Evolutionary conservation across 495 filamentous ascomycete species (phyloP).

Genomic region (Xylaria grammica): DNA sequence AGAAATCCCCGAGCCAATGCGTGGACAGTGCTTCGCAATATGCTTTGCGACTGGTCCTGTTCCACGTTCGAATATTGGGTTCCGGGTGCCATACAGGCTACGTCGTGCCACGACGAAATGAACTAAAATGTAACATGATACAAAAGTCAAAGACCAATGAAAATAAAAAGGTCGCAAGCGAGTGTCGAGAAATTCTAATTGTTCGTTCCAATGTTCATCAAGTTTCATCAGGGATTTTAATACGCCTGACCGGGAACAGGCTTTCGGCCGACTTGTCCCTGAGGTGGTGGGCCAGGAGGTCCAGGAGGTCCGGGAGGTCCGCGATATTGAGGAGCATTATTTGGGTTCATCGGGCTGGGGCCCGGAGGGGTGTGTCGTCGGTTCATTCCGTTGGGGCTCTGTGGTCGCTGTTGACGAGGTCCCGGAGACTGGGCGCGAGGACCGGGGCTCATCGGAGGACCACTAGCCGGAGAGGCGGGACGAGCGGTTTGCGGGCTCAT

Average conservation of each 20-base stretch:
- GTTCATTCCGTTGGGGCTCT: conserved; percentile 40
- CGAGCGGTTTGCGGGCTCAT: conserved; percentile 43
- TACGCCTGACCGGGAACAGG: conserved; percentile 57
- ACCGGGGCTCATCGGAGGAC: conserved; percentile 38
- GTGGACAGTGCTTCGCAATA: conserved; percentile 5
- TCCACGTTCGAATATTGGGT: background rate
- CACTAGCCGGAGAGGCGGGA: conserved; percentile 41
- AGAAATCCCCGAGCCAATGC: conserved; percentile 6
- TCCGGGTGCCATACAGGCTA: background rate
- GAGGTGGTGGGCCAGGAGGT: conserved; percentile 40
- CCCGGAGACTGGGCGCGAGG: conserved; percentile 55
- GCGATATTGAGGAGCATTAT: conserved; percentile 36
- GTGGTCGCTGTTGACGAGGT: conserved; percentile 41
- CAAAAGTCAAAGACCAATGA: conserved; percentile 27
- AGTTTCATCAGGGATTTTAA: conserved; percentile 37
- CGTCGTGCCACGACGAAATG: conserved; percentile 23
- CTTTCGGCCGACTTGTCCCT: conserved; percentile 48
- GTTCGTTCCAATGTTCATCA: conserved; percentile 35
- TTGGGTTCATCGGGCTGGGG: conserved; percentile 66
- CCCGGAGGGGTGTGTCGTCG: conserved; percentile 59
- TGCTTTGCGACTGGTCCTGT: background rate
- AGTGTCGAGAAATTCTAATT: conserved; percentile 41
- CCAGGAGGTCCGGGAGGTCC: conserved; percentile 6
- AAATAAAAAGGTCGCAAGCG: conserved; percentile 38
- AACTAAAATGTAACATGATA: conserved; percentile 25